Evolutionary conservation across 495 filamentous ascomycete genomes (phyloP).

Genomic region (Hypoxylon rickii): DNA sequence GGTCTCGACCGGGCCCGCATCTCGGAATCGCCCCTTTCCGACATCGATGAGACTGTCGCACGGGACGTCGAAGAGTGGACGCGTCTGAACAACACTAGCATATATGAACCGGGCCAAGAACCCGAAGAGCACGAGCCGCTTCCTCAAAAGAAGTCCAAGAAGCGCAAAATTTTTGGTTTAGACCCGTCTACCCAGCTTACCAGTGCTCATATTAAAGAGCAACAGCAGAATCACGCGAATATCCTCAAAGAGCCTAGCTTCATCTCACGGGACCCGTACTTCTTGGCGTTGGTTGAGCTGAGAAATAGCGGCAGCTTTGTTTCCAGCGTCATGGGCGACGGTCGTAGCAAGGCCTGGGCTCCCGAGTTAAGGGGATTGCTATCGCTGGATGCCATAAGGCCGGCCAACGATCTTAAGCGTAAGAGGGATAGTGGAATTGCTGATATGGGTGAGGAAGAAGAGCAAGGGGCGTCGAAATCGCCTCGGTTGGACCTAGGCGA

Average conservation of each 20-base stretch:
- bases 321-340: constrained; percentile 75
- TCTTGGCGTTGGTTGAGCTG: constrained; percentile 86
- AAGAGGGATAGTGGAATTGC: constrained; percentile 90
- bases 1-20: constrained; percentile 58
- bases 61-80: constrained; percentile 60
- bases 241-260: constrained; percentile 81
- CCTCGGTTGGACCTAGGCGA: constrained; percentile 72
- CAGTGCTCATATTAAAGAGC: constrained; percentile 67
- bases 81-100: constrained; percentile 55
- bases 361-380: constrained; percentile 87
- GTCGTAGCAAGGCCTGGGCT: constrained; percentile 78
- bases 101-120: constrained; percentile 54
- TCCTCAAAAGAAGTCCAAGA: constrained; percentile 71
- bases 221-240: constrained; percentile 76
- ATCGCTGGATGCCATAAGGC: constrained; percentile 77
- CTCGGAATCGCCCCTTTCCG: constrained; percentile 72
- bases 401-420: constrained; percentile 81
- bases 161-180: constrained; percentile 71
- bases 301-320: constrained; percentile 90
- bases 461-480: constrained; percentile 61
- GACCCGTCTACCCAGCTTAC: constrained; percentile 68
- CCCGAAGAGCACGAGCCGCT: constrained; percentile 63
- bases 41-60: constrained; percentile 62
- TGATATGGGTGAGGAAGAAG: constrained; percentile 70
- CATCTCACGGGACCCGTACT: constrained; percentile 80